Evolutionary conservation across 139 green algal genomes (phyloP).

Genomic region (Micractinium conductrix): DNA sequence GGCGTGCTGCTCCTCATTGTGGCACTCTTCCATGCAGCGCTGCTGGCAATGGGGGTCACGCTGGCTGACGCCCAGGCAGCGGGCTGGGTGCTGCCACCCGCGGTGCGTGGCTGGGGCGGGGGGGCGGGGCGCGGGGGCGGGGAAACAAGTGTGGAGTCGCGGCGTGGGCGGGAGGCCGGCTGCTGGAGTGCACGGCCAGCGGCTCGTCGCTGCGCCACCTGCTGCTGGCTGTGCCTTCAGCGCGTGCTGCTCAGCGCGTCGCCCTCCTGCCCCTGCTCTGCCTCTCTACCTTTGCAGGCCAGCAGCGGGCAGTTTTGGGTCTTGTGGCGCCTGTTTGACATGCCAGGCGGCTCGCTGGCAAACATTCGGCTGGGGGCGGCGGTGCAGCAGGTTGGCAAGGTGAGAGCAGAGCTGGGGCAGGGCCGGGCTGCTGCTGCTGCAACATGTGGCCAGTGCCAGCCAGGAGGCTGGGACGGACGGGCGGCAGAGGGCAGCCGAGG

Average conservation of each 20-base stretch:
- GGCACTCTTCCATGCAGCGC: constrained; percentile 57
- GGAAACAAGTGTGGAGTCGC: no score
- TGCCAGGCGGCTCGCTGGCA: constrained; percentile 39
- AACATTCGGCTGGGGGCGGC: not conserved
- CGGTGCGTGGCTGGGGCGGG: no score
- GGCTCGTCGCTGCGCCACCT: no score
- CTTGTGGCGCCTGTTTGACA: constrained; percentile 73
- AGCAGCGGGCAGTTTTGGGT: constrained; percentile 39
- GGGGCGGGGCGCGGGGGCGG: no score
- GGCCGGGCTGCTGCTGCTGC: not conserved
- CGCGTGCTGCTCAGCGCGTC: not conserved
- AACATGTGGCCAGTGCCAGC: no score
- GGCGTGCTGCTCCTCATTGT: constrained; percentile 57
- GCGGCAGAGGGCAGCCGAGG: no score
- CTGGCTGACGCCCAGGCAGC: constrained; percentile 60
- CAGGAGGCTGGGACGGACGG: no score
- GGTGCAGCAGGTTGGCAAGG: constrained; percentile 31
- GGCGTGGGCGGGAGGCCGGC: no score
- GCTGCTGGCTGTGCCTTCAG: not conserved
- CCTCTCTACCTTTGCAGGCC: not conserved
- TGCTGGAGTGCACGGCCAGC: no score
- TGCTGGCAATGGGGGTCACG: constrained; percentile 48
- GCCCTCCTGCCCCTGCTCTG: not conserved
- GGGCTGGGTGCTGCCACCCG: constrained; percentile 63
- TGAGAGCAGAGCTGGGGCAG: not conserved